A percentile compares a stretch with the other conserved stretches of the same genome.
phyloP scores from a whole-genome alignment of 176 grass and related monocot species.

The Rhynchospora pubera region DNA sequence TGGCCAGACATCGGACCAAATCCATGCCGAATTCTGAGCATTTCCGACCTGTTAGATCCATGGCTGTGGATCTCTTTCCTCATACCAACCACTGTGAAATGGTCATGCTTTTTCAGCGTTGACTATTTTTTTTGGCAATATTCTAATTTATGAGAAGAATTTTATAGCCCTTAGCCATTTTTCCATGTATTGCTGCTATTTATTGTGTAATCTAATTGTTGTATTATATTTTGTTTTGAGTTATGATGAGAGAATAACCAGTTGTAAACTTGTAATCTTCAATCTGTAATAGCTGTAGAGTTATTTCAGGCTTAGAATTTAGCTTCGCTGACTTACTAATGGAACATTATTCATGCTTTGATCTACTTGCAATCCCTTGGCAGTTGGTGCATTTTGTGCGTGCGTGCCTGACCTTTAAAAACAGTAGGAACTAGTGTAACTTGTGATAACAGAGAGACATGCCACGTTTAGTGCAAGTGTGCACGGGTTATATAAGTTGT shows the following conservation, averaged over 20 bases:
- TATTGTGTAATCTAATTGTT: neutral
- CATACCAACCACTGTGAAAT: slow-evolving; percentile 83
- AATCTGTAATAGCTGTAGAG: neutral
- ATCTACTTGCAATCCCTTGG: neutral
- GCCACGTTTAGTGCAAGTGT: too few species aligned
- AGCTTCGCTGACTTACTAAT: neutral
- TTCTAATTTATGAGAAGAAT: neutral
- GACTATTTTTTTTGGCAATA: neutral
- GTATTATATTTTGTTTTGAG: neutral
- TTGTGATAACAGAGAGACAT: too few species aligned
- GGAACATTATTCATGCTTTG: neutral
- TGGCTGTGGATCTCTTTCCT: slow-evolving; percentile 93
- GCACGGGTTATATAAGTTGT: too few species aligned
- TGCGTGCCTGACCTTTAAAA: neutral
- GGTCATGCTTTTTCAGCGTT: slow-evolving; percentile 95
- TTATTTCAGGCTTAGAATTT: neutral
- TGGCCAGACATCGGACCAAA: slow-evolving; percentile 67
- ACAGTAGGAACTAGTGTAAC: neutral
- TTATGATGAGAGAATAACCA: neutral
- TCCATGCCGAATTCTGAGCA: slow-evolving; percentile 86
- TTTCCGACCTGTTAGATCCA: slow-evolving; percentile 71
- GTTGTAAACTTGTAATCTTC: neutral
- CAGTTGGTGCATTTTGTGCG: neutral
- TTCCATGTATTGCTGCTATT: neutral
- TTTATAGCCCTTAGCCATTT: neutral